Evolutionary conservation across 305 asterid genomes (phyloP).

Genomic region (Fraxinus paxiana): DNA sequence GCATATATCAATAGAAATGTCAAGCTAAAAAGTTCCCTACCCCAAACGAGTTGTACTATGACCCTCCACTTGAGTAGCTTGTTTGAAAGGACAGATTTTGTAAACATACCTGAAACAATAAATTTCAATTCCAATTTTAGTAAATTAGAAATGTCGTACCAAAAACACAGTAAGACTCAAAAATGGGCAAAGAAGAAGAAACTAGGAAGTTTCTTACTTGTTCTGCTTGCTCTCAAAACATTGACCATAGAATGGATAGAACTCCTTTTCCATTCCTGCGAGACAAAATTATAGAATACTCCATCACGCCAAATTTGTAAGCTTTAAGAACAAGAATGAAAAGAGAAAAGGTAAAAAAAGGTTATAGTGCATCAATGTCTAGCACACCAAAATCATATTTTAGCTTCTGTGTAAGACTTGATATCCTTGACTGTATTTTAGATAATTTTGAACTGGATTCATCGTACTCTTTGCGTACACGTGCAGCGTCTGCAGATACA

Average conservation of each 20-base stretch:
- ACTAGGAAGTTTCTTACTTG: slow-evolving; percentile 47
- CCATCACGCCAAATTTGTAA: slow-evolving; percentile 12
- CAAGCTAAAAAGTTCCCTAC: slow-evolving; percentile 37
- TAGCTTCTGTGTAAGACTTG: slow-evolving; percentile 75
- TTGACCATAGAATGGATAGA: slow-evolving; percentile 79
- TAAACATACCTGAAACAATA: slow-evolving; percentile 66
- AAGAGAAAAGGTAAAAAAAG: not conserved
- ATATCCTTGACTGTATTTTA: slow-evolving; percentile 83
- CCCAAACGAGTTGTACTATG: slow-evolving; percentile 88
- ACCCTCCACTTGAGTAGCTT: slow-evolving; percentile 92
- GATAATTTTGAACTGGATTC: slow-evolving; percentile 75
- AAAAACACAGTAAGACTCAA: slow-evolving; percentile 11
- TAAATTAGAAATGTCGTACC: not conserved
- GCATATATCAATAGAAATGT: not conserved
- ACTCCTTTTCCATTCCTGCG: slow-evolving; percentile 89
- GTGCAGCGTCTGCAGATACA: slow-evolving; percentile 65
- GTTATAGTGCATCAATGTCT: slow-evolving; percentile 11
- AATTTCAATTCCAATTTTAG: slow-evolving; percentile 3
- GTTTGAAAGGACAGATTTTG: slow-evolving; percentile 85
- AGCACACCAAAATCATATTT: slow-evolving; percentile 81
- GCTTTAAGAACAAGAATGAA: not conserved
- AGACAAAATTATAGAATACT: slow-evolving; percentile 22
- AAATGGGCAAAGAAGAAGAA: slow-evolving; percentile 16
- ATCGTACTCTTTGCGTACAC: slow-evolving; percentile 77
- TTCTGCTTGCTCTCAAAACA: slow-evolving; percentile 86